phyloP scores from a whole-genome alignment of 75 land plant species.

The Cupressus sempervirens region DNA sequence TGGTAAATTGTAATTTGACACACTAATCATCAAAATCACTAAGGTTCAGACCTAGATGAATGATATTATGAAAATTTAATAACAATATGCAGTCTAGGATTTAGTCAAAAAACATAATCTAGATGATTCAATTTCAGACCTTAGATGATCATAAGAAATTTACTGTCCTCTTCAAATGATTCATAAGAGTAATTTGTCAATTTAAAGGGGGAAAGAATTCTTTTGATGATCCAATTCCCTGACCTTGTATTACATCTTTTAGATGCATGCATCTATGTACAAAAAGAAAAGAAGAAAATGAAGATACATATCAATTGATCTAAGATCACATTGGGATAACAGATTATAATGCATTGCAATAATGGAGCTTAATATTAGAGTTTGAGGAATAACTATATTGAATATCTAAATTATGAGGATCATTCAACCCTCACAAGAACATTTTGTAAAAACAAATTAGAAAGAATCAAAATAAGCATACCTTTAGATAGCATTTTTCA shows the following conservation, averaged over 20 bases:
- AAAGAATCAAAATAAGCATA: conserved; percentile 7
- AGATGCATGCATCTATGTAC: not conserved
- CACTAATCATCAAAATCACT: not conserved
- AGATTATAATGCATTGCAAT: not conserved
- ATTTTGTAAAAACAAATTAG: not conserved
- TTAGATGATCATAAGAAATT: too few relatives aligned
- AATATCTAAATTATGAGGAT: not conserved
- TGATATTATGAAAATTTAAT: not conserved
- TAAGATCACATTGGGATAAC: not conserved
- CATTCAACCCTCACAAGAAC: not conserved
- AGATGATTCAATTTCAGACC: too few relatives aligned
- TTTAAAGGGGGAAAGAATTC: not conserved
- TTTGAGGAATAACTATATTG: not conserved
- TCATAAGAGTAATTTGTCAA: too few relatives aligned
- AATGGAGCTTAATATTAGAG: not conserved
- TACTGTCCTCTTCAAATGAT: too few relatives aligned
- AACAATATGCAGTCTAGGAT: too few relatives aligned
- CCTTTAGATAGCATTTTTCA: conserved; percentile 96
- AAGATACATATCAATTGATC: not conserved
- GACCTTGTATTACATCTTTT: not conserved
- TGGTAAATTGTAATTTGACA: not conserved
- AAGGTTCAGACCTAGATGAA: not conserved
- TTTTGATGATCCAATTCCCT: not conserved
- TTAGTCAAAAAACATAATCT: too few relatives aligned
- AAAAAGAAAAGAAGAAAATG: not conserved